Conservation (phyloP, 2,329 filamentous ascomycete species). For the Fusarium guadeloupense region DNA sequence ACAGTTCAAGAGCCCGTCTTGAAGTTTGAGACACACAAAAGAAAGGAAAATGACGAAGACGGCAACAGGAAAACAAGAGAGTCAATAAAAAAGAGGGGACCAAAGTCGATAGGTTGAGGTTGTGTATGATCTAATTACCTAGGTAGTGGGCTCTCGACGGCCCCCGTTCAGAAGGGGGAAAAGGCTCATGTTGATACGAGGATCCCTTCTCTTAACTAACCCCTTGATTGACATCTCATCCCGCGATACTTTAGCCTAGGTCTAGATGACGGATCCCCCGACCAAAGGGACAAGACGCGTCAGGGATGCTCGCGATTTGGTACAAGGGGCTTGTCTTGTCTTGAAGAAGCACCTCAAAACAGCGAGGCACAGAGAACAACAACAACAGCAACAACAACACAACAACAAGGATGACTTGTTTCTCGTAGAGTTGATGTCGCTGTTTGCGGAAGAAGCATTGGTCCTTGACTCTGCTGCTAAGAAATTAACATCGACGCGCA, state of each 20-base stretch:
- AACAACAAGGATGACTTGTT: conserved; percentile 9
- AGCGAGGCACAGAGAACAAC: background rate
- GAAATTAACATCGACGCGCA: conserved; percentile 26
- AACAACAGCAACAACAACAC: too few species aligned
- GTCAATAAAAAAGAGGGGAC: conserved; percentile 37
- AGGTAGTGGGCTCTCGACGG: conserved; percentile 29
- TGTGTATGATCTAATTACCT: conserved; percentile 33
- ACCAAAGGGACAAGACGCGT: conserved; percentile 18
- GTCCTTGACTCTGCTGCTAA: background rate
- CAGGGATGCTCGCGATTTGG: conserved; percentile 19
- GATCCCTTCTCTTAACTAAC: conserved; percentile 18
- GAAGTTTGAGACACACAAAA: conserved; percentile 13
- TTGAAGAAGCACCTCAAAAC: background rate
- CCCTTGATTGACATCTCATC: conserved; percentile 26
- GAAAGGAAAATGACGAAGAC: conserved; percentile 22
- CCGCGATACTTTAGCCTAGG: background rate
- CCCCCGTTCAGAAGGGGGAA: conserved; percentile 10
- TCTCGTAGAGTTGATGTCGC: conserved; percentile 4
- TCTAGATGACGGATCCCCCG: conserved; percentile 21
- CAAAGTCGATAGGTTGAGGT: conserved; percentile 18
- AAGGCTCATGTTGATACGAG: conserved; percentile 27
- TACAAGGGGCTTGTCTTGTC: conserved; percentile 14
- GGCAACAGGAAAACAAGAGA: conserved; percentile 14
- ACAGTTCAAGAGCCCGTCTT: conserved; percentile 34
- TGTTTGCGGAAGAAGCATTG: conserved; percentile 12